Conservation (phyloP, 257 asterid species). For the Rauvolfia tetraphylla region DNA sequence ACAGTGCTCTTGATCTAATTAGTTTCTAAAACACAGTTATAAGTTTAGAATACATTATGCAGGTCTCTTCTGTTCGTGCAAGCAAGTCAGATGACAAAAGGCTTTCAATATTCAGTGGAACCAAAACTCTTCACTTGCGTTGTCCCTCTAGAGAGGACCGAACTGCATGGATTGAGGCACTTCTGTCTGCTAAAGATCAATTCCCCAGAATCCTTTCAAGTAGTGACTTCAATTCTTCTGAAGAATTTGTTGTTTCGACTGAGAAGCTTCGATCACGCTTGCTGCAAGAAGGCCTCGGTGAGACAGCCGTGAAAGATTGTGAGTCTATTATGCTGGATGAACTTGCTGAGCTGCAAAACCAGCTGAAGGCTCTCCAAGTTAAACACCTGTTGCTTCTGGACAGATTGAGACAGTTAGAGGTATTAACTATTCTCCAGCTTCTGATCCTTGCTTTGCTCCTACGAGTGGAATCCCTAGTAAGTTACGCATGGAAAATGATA, state of each 20-base stretch:
- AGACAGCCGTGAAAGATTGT: conserved; percentile 70
- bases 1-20: not conserved
- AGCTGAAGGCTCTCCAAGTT: conserved; percentile 71
- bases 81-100: conserved; percentile 98
- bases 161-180: conserved; percentile 90
- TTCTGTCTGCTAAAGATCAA: conserved; percentile 82
- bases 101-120: conserved; percentile 93
- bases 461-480: not conserved
- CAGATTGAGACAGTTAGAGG: conserved; percentile 92
- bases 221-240: conserved; percentile 71
- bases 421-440: conserved; percentile 14
- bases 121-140: conserved; percentile 92
- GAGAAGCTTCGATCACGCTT: conserved; percentile 69
- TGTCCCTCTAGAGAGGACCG: conserved; percentile 89
- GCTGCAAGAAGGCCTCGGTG: conserved; percentile 71
- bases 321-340: conserved; percentile 78
- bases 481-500: not conserved
- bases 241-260: conserved; percentile 79
- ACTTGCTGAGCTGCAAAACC: conserved; percentile 75
- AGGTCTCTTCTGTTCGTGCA: conserved; percentile 96
- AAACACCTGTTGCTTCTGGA: conserved; percentile 87
- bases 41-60: conserved; percentile 28
- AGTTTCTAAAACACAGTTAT: conserved; percentile 16
- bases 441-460: not conserved
- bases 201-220: conserved; percentile 88